These are phyloP conservation scores for Pterulicium gracile DNA, from an alignment of 1,284 basidiomycete genomes.

Conservation along the genomic window DNA sequence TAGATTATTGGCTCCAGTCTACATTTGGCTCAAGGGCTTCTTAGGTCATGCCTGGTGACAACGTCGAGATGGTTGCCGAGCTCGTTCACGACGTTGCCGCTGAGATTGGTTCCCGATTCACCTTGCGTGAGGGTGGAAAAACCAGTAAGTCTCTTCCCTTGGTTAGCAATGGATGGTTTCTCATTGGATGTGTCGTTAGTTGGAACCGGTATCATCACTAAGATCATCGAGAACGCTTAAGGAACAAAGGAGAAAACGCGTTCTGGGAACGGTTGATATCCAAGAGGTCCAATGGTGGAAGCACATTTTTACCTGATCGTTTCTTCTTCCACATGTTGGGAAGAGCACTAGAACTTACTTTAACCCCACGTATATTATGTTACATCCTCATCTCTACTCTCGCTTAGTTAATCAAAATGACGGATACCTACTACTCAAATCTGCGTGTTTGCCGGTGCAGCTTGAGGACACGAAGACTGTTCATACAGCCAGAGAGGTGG, in stretches of 20 bases:
- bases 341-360: too few relatives aligned
- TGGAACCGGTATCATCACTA: conserved; percentile 86
- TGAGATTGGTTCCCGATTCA: conserved; percentile 92
- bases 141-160: conserved; percentile 51
- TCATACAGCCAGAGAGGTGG: too few relatives aligned
- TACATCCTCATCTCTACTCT: conserved; percentile 1
- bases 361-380: too few relatives aligned
- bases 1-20: conserved; percentile 5
- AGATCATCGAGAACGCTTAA: conserved; percentile 47
- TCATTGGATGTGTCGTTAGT: conserved; percentile 34
- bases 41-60: conserved; percentile 97
- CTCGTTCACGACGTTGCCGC: conserved; percentile 86
- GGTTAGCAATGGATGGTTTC: neutral
- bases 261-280: too few relatives aligned
- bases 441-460: too few relatives aligned
- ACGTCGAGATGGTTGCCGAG: conserved; percentile 86
- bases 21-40: neutral
- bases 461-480: too few relatives aligned
- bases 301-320: too few relatives aligned
- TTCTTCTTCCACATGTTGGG: too few relatives aligned
- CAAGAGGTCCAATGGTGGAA: too few relatives aligned
- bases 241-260: too few relatives aligned
- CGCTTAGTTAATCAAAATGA: neutral
- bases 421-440: too few relatives aligned
- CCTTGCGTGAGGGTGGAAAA: conserved; percentile 93